A percentile compares a stretch with the other conserved stretches of the same genome.
Conservation (phyloP, 148 eudicot genomes). For the Persicaria maculosa region DNA sequence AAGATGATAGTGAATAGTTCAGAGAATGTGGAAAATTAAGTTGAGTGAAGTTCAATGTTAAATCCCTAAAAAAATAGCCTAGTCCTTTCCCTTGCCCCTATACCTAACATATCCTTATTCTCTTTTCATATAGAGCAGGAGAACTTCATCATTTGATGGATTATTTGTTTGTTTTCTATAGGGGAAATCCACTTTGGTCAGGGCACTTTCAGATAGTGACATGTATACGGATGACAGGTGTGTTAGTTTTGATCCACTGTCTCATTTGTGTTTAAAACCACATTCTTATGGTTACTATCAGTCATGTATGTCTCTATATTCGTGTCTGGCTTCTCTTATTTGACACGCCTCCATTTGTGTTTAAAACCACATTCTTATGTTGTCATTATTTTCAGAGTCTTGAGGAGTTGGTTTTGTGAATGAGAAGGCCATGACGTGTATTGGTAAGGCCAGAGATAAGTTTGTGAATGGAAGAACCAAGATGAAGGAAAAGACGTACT, state of each 20-base stretch:
- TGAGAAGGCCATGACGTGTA: too few species aligned
- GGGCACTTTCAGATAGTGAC: constrained; percentile 59
- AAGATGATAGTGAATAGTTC: neutral
- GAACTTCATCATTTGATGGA: neutral
- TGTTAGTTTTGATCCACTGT: neutral
- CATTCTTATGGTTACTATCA: neutral
- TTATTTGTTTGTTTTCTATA: constrained; percentile 23
- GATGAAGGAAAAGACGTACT: too few species aligned
- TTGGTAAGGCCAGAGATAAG: too few species aligned
- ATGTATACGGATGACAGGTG: constrained; percentile 76
- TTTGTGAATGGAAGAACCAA: too few species aligned
- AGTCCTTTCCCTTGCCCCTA: neutral
- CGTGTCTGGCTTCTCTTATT: constrained; percentile 3
- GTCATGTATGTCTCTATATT: neutral
- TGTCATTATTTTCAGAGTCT: too few species aligned
- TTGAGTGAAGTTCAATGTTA: constrained; percentile 7
- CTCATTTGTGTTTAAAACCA: neutral
- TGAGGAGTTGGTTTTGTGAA: too few species aligned
- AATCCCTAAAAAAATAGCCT: neutral
- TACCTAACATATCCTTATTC: neutral
- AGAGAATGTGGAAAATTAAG: neutral
- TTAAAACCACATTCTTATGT: too few species aligned
- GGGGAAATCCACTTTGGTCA: constrained; percentile 96
- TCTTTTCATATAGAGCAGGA: neutral
- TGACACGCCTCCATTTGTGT: constrained; percentile 3